Base-by-base conservation (phyloP, 73 alveolate genomes). In the Uronychia setigera region DNA sequence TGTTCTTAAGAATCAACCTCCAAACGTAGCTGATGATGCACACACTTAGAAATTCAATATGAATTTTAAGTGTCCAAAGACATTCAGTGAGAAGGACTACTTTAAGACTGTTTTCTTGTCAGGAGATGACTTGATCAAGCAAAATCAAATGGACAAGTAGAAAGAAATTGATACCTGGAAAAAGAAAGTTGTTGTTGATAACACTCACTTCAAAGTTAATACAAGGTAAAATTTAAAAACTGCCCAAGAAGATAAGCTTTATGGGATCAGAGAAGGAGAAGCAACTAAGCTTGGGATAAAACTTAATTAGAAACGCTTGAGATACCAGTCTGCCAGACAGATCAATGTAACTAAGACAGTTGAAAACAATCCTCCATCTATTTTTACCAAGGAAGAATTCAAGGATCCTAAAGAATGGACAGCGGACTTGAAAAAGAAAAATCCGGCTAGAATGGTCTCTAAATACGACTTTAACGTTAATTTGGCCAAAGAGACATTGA, bases 111-210 rank as follows among this genome's bases (percentile, higher is more conserved):
- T 90, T 27, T 85, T 83, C 83, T 79, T 90, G 28, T 84, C 90
- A 25, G 95, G 95, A 34, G 95, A 90, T 80, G 95, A 90, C 83
- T 80, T 90, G 88, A 90, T 90, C 33, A 85, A 79, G 59, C 87
- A 90, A 83, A 59, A 57, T 58, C 67, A 35, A n/a, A 80, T 27
- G 80, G 81, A 59, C 26, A 57, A 80, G 35, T 29, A 85, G 33
- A 86, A 80, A 74, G 95, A 90, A 58, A 60, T 30, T 27, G 95
- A 90, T n/a, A 32, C 35, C 26, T 90, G 92, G 92, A 90, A 90
- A 29, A 1, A 46, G 46, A 90, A 90, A 35, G 81, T 90, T 0
- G 92, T 90, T 0, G 95, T 90, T 26, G 88, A 85, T 33, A 85
- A 85, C 46, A 80, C 92, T 74, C 95, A 90, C 32, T 90, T 90